Base-by-base conservation (phyloP, 306 rosid genomes). In the Cicer yamashitae region DNA sequence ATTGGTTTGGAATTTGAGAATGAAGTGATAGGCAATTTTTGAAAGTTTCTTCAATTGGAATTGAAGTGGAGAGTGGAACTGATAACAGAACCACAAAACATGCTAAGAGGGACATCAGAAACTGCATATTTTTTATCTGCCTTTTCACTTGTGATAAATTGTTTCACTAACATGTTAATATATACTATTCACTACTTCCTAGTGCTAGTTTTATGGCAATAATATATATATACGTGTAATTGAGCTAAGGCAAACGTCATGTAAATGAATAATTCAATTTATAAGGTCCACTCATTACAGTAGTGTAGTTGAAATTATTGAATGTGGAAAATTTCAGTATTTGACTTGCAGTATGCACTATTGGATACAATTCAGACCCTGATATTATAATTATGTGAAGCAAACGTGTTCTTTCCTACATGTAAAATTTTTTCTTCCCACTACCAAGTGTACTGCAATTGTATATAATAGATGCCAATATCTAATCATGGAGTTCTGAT, bases 1-100 rank as follows among this genome's bases (percentile, higher is more conserved):
- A 84, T 56, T 84, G 87, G 20, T 84, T 67, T 52, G 86, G 61
- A 51, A 34, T 44, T 6, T 67, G 66, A 30, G 90, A 83, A 40
- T 85, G 80, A 6, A 39, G 18, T 59, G 80, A 74, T 59, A 91
- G 75, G 63, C 97, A 89, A 7, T 66, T 79, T 62, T 59, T 82
- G 77, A 91, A 89, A 44, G 72, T 53, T 54, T 72, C 39, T 40
- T 79, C 58, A 40, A 72, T 67, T 50, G 68, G 71, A 52, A 61
- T 0, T 17, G 86, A 79, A 48, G 40, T 50, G 22, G 77, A 25
- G 9, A 80, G 25, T 30, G 84, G 39, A 79, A 82, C 12, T 38
- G 66, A 56, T 37, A 62, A 40, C 10, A 82, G 40, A 59, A 75
- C 4, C 48, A 79, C 37, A 66, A 82, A 60, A 78, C 10, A 30